Conservation (phyloP, 1,139 yeast genomes). For the Kodamaea anthophila region DNA sequence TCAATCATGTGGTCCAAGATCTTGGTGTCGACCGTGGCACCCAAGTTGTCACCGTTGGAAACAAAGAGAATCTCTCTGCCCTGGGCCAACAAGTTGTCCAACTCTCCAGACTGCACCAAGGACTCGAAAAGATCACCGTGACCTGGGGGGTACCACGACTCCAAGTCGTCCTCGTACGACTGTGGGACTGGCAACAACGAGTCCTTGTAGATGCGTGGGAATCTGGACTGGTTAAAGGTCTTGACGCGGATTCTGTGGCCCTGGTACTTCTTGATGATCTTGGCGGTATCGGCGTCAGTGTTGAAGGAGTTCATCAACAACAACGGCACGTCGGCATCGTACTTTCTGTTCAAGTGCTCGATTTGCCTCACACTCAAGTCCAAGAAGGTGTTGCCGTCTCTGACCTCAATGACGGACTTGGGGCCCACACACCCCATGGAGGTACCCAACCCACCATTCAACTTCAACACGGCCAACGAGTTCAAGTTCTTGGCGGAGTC, state of each 20-base stretch:
- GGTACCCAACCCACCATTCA: constrained; percentile 97
- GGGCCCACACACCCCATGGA: constrained; percentile 99
- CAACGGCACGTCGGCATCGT: constrained; percentile 91
- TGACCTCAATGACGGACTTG: constrained; percentile 93
- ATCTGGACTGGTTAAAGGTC: constrained; percentile 95
- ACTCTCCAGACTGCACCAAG: constrained; percentile 82
- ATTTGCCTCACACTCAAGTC: constrained; percentile 95
- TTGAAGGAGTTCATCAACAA: constrained; percentile 97
- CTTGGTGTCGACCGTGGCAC: constrained; percentile 94
- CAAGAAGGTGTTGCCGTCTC: constrained; percentile 95
- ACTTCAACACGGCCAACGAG: constrained; percentile 89
- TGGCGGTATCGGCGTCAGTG: constrained; percentile 93
- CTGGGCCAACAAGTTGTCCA: constrained; percentile 82
- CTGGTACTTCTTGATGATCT: constrained; percentile 91
- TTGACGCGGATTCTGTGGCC: constrained; percentile 94
- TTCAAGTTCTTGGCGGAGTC: constrained; percentile 48
- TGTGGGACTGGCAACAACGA: constrained; percentile 92
- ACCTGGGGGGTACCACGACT: constrained; percentile 97
- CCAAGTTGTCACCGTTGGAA: constrained; percentile 96
- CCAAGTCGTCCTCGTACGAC: constrained; percentile 64
- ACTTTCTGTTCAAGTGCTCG: constrained; percentile 87
- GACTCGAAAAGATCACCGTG: constrained; percentile 97
- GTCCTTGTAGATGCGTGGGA: constrained; percentile 93
- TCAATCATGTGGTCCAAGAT: constrained; percentile 91
- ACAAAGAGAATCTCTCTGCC: constrained; percentile 95